Evolutionary conservation across 2,329 filamentous ascomycete genomes (phyloP).

Genomic region (Colletotrichum siamense): DNA sequence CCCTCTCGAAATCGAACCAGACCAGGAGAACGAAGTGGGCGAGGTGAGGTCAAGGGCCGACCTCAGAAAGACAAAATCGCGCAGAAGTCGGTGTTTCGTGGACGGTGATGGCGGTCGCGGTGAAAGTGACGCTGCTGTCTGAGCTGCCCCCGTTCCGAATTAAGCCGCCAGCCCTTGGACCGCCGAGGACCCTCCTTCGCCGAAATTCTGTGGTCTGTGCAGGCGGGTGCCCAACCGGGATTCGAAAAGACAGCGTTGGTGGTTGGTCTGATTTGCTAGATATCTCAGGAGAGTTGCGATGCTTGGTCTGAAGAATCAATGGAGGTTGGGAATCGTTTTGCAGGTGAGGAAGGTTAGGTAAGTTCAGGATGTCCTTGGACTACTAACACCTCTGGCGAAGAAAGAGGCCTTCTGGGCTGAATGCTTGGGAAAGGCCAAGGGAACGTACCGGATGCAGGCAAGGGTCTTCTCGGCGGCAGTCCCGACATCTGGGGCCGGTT

Average conservation of each 20-base stretch:
- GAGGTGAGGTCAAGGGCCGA: not conserved
- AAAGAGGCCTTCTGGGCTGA: slow-evolving; percentile 1
- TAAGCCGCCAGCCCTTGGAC: slow-evolving; percentile 9
- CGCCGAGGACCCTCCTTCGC: not conserved
- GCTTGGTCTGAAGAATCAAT: not conserved
- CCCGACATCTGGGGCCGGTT: not conserved
- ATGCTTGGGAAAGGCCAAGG: not conserved
- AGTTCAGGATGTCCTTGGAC: not conserved
- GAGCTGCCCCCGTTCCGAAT: slow-evolving; percentile 19
- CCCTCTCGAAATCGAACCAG: not conserved
- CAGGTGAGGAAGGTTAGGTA: not conserved
- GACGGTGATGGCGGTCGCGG: not conserved
- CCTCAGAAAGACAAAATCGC: not conserved
- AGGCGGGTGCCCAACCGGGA: not conserved
- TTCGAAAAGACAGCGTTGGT: not conserved
- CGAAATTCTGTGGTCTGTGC: slow-evolving; percentile 14
- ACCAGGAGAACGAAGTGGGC: not conserved
- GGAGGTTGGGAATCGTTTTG: not conserved
- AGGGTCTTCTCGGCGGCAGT: slow-evolving; percentile 5
- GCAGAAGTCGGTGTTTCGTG: not conserved
- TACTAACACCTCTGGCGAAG: not conserved
- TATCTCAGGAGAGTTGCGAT: not conserved
- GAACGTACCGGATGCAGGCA: slow-evolving; percentile 15
- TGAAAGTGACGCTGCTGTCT: slow-evolving; percentile 8
- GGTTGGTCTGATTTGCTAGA: not conserved